phyloP scores from a whole-genome alignment of 108 stramenopile genomes.

The Cyclotella sp. region DNA sequence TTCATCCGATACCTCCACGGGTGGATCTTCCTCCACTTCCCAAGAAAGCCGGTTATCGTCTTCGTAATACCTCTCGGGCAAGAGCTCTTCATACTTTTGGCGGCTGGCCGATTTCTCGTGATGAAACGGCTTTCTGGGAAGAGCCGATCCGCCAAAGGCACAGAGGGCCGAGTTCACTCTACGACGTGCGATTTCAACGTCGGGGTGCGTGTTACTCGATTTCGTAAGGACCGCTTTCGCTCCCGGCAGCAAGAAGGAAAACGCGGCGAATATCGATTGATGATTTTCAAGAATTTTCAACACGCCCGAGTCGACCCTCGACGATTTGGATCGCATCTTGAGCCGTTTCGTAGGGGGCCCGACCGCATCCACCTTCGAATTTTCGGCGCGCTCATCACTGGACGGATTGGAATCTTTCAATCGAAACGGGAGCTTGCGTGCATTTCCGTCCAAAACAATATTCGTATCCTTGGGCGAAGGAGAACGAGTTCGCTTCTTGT shows the following conservation, averaged over 20 bases:
- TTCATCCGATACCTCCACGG: slow-evolving; percentile 56
- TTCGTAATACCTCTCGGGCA: slow-evolving; percentile 83
- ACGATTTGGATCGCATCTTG: neutral
- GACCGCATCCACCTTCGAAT: neutral
- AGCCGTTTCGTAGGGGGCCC: slow-evolving; percentile 5
- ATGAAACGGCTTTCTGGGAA: slow-evolving; percentile 3
- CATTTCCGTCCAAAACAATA: slow-evolving; percentile 22
- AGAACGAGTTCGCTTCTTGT: slow-evolving; percentile 3
- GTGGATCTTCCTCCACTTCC: slow-evolving; percentile 86
- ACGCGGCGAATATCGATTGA: slow-evolving; percentile 48
- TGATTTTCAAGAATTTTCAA: slow-evolving; percentile 64
- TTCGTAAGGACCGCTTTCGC: slow-evolving; percentile 39
- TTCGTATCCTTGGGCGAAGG: neutral
- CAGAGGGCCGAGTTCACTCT: slow-evolving; percentile 76
- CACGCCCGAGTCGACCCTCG: slow-evolving; percentile 49
- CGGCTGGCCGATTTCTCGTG: slow-evolving; percentile 3
- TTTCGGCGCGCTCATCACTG: neutral
- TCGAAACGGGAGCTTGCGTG: slow-evolving; percentile 18
- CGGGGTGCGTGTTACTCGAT: neutral
- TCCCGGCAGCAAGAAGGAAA: slow-evolving; percentile 76
- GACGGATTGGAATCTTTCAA: neutral
- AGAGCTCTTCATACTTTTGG: slow-evolving; percentile 63
- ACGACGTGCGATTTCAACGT: slow-evolving; percentile 57
- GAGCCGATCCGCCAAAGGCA: slow-evolving; percentile 77
- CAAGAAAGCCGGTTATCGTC: slow-evolving; percentile 85